phyloP scores from a whole-genome alignment of 2,329 filamentous ascomycete species.

The Trichoderma breve region DNA sequence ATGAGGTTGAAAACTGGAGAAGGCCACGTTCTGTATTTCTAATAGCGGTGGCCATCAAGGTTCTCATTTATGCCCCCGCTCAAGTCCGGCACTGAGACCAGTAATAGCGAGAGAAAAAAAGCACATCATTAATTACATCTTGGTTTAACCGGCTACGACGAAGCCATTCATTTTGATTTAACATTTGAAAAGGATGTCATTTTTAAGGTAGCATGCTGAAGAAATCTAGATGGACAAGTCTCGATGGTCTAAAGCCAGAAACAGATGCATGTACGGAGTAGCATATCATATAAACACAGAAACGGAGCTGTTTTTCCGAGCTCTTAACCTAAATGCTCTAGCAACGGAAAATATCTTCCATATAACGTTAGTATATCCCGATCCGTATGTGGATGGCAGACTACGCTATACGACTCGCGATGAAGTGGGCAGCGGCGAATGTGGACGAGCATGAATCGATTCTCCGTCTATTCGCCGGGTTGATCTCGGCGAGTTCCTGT shows the following conservation, averaged over 20 bases:
- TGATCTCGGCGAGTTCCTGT: neutral
- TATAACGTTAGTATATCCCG: neutral
- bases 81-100: neutral
- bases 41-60: constrained; percentile 15
- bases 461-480: neutral
- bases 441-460: constrained; percentile 3
- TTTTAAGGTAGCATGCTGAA: neutral
- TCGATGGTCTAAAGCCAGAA: neutral
- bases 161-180: neutral
- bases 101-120: neutral
- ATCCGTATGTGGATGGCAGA: neutral
- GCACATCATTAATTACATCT: neutral
- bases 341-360: neutral
- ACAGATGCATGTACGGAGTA: neutral
- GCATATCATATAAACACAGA: neutral
- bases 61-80: constrained; percentile 3
- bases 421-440: neutral
- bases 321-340: neutral
- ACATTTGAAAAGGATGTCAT: neutral
- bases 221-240: neutral
- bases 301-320: neutral
- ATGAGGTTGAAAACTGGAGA: neutral
- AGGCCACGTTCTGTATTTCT: neutral
- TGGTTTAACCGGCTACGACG: neutral
- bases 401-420: neutral